Evolutionary conservation across 2,329 filamentous ascomycete species (phyloP), one percentile per base, ranked within the genome.

Genomic region (Verticillium nubilum): DNA sequence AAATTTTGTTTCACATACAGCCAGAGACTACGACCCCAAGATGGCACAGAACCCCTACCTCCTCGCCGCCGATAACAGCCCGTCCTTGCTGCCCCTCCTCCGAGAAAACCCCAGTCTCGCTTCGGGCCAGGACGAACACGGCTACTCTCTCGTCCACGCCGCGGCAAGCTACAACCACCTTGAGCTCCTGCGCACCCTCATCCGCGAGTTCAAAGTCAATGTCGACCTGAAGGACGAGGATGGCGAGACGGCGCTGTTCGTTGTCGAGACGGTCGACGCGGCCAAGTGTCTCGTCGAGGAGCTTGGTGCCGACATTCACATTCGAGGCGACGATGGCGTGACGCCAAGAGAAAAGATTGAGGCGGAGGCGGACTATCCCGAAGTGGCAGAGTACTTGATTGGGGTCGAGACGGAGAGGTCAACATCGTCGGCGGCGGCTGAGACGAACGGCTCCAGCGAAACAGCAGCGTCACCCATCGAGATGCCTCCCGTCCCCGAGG

Each of bases 71-170:
- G 94, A 97, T 73, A 89, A 92, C 69, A 89, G 89, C 57, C 77
- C 85, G 50, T 80, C 84, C 52, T 85, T 99, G 58, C 80, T 97
- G 62, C 79, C 86, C 60, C 85, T 93, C 66, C 86, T 99, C 57
- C 84, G 85, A 63, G 79, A 86, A 62, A 84, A 92, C 66, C 91
- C 92, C 33, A 76, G 84, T n/a, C 80, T 96, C 58, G 94, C 95
- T 58, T 84, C 87, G 2, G 78, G 83, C 57, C 91, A 96, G 76
- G 95, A 99, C 74, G 86, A 89, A 61, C 90, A 97, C 69, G 95
- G 95, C 68, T 99, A 99, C 78, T 96, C 92, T 54, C 86, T 98
- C 27, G 79, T 98, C 55, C 95, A 99, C 74, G 95, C 95, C 57
- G 92, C 94, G 17, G 88, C 91, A 19, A 97, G 93, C 66, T 99